These are phyloP conservation scores for Wickerhamomyces strasburgensis DNA, from an alignment of 805 yeast species.

Conservation along the genomic window DNA sequence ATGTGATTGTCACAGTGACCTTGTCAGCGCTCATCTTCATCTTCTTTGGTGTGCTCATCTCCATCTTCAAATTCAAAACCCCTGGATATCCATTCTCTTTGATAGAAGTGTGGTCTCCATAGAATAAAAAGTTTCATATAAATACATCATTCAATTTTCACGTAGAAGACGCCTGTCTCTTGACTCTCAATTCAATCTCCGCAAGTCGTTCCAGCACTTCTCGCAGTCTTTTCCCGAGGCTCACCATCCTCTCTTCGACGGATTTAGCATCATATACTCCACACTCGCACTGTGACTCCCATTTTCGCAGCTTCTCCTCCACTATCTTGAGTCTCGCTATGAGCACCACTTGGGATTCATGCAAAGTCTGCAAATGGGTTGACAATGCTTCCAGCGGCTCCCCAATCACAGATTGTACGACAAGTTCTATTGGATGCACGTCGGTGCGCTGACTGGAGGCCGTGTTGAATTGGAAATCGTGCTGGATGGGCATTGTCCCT, in stretches of 20 bases:
- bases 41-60: conserved; percentile 58
- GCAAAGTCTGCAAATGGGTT: conserved; percentile 45
- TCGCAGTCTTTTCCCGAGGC: conserved; percentile 22
- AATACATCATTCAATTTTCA: not conserved
- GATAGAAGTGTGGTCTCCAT: conserved; percentile 34
- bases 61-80: conserved; percentile 65
- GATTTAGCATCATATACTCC: conserved; percentile 15
- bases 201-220: conserved; percentile 27
- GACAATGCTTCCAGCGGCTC: conserved; percentile 48
- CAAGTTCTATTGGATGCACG: conserved; percentile 55
- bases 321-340: conserved; percentile 42
- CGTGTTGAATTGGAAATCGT: conserved; percentile 16
- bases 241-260: conserved; percentile 22
- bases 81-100: conserved; percentile 73
- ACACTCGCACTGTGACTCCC: conserved; percentile 25
- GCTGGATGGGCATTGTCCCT: not conserved
- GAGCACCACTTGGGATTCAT: conserved; percentile 53
- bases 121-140: too few relatives aligned
- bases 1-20: conserved; percentile 42
- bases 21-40: conserved; percentile 44
- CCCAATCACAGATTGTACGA: conserved; percentile 52
- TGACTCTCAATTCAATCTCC: conserved; percentile 29
- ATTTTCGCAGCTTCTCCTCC: conserved; percentile 29
- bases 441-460: conserved; percentile 19
- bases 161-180: conserved; percentile 2